Conservation (phyloP, 371 early-diverging fungal genomes). For the Mucor saturninus region DNA sequence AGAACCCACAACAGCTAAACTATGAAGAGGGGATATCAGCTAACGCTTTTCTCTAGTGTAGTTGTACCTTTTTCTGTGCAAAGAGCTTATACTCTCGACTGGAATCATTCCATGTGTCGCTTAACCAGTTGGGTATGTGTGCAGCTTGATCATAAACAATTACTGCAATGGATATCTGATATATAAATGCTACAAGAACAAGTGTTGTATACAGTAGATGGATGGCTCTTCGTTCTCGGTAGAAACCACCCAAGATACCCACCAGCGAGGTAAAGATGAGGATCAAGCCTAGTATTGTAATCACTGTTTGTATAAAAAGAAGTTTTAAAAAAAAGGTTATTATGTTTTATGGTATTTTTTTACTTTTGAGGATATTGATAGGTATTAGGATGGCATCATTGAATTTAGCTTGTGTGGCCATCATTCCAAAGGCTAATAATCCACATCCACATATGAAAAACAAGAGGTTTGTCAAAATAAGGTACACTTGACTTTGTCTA, state of each 20-base stretch:
- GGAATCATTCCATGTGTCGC: constrained; percentile 36
- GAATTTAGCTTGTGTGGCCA: constrained; percentile 39
- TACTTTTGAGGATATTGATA: constrained; percentile 48
- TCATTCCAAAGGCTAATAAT: constrained; percentile 40
- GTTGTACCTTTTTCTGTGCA: constrained; percentile 33
- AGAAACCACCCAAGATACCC: constrained; percentile 43
- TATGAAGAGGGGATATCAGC: neutral
- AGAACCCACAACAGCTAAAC: constrained; percentile 47
- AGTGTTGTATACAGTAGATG: constrained; percentile 41
- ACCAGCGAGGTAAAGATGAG: constrained; percentile 41
- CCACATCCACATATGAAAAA: constrained; percentile 43
- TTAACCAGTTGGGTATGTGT: constrained; percentile 38
- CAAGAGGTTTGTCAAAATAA: constrained; percentile 37
- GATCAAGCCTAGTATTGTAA: constrained; percentile 46
- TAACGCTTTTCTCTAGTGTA: too few relatives aligned
- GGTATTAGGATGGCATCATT: constrained; percentile 38
- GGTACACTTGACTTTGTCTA: constrained; percentile 42
- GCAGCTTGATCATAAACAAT: constrained; percentile 48
- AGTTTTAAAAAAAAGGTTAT: neutral
- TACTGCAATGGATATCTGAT: constrained; percentile 37
- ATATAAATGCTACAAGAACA: constrained; percentile 39
- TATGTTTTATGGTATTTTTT: neutral
- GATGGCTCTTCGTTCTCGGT: constrained; percentile 31
- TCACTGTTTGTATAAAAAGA: constrained; percentile 29
- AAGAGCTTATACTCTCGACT: constrained; percentile 34